Evolutionary conservation across 176 grass and related monocot genomes (phyloP).

Genomic region (Elaeis guineensis): DNA sequence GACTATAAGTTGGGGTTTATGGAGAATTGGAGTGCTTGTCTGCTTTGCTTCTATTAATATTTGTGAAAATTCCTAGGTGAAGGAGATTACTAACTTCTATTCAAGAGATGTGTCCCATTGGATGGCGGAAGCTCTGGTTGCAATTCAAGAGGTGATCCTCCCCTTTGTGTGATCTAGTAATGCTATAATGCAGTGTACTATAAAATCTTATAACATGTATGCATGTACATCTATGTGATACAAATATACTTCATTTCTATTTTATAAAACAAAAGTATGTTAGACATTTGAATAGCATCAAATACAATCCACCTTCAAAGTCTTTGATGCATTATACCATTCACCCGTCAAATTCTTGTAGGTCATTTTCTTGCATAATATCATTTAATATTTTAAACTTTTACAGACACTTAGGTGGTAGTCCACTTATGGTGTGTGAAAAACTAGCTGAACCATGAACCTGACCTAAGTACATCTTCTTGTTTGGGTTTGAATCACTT

Average conservation of each 20-base stretch:
- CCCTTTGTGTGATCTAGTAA: not conserved
- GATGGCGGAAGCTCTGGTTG: slow-evolving; percentile 32
- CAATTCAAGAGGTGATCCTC: slow-evolving; percentile 30
- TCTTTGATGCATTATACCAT: too few species aligned
- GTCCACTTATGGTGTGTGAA: too few species aligned
- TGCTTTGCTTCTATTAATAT: slow-evolving; percentile 11
- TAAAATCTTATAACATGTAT: not conserved
- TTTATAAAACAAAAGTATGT: too few species aligned
- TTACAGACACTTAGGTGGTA: too few species aligned
- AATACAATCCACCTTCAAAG: too few species aligned
- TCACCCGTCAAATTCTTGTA: slow-evolving; percentile 1
- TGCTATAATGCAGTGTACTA: not conserved
- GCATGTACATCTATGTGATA: not conserved
- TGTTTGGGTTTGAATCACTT: too few species aligned
- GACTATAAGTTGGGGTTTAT: too few species aligned
- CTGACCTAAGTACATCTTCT: too few species aligned
- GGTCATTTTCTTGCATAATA: slow-evolving; percentile 14
- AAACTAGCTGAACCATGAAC: too few species aligned
- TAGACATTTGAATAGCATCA: too few species aligned
- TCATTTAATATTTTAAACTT: too few species aligned
- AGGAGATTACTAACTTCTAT: slow-evolving; percentile 33
- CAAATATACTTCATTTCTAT: too few species aligned
- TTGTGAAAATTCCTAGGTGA: slow-evolving; percentile 37
- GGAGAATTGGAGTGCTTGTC: not conserved
- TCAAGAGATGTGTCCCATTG: slow-evolving; percentile 23